Evolutionary conservation across 176 grass and related monocot species (phyloP), one percentile per base, ranked within the genome.

Genomic region (Carex cristatella): DNA sequence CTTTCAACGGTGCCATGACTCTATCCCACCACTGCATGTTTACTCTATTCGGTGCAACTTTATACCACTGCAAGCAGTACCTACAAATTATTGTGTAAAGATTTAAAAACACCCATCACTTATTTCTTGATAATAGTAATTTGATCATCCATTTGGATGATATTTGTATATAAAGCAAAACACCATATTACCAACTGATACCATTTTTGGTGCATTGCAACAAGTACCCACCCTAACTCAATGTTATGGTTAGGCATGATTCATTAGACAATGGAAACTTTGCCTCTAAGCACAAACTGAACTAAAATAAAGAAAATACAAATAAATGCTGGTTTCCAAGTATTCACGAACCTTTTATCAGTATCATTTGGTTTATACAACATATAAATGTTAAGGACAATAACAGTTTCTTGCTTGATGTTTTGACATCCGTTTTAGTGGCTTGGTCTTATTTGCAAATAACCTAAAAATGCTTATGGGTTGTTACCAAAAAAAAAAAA

Each of bases 51-150:
- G 87, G 85, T 57, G 84, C 85, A 92, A 95, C 93, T 86, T 87
- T 94, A 84, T 95, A 92, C 95, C 95, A 98, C 38, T 95, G 95
- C 87, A 87, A 73, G 75, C 91, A 97, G 89, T 94, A 94, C 91
- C 94, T 97, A 81, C 68, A 64, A 88, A 86, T 62, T 83, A 40
- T 49, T 40, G 53, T 51, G 53, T 54, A 31, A 78, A 10, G 31
- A 7, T 33, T 57, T 57, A 78, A 27, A 33, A 78, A 33, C 30
- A 78, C 5, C 13, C 27, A 48, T 78, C 13, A 78, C 33, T 3
- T 57, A 32, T 57, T 78, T 56, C 48, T 78, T 32, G 3, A 57
- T 57, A 78, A 78, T 78, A 55, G 5, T 78, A 57, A 35, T 78
- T 57, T 76, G 0, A 40, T 63, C 40, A 72, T 72, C 2, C 40